phyloP scores from a whole-genome alignment of 352 stramenopile species.

The Aphanomyces astaci region DNA sequence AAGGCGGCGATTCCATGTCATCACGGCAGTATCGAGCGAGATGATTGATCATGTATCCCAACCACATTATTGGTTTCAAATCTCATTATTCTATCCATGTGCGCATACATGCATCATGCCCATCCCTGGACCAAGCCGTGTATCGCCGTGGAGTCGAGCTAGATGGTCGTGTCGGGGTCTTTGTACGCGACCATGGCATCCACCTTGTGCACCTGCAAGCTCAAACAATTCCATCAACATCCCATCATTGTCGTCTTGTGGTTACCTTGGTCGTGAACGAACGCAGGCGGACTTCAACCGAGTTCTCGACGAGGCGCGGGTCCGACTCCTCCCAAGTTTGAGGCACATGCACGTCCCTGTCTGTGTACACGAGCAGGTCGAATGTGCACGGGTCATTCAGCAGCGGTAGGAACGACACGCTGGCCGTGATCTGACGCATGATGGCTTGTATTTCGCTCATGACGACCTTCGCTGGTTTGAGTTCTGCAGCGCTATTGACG shows the following conservation, averaged over 20 bases:
- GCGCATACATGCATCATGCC: no score
- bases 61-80: no score
- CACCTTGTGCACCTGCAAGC: constrained; percentile 92
- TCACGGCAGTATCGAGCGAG: no score
- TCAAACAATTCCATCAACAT: constrained; percentile 21
- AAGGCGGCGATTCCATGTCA: no score
- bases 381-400: constrained; percentile 98
- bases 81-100: no score
- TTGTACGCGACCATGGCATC: constrained; percentile 98
- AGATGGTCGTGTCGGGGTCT: constrained; percentile 62
- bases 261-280: constrained; percentile 97
- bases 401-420: constrained; percentile 98
- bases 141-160: no score
- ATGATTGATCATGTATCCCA: no score
- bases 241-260: no score
- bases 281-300: constrained; percentile 94
- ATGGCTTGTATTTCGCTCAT: constrained; percentile 98
- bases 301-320: constrained; percentile 96
- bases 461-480: constrained; percentile 90
- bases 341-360: constrained; percentile 93
- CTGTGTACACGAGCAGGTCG: constrained; percentile 98
- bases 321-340: constrained; percentile 97
- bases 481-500: constrained; percentile 5
- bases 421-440: constrained; percentile 98
- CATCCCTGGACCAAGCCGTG: no score